Percentiles rank a stretch among this genome's conserved stretches.
Conservation (phyloP, 805 yeast genomes). For the Candida dajiaensis region DNA sequence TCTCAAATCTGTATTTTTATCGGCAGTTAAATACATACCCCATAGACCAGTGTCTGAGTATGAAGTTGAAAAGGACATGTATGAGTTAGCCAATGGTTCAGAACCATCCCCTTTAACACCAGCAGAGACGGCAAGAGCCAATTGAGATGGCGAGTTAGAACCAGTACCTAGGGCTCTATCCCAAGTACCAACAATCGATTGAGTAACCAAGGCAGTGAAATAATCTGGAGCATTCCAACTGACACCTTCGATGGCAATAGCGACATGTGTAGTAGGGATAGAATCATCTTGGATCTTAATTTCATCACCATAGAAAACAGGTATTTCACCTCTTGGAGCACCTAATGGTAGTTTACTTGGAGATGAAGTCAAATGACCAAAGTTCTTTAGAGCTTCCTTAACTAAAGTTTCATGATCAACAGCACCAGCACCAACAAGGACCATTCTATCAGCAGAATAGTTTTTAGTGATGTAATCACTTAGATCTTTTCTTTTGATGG, state of each 20-base stretch:
- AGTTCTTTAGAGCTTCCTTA: constrained; percentile 64
- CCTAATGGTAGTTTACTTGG: constrained; percentile 64
- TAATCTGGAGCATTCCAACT: constrained; percentile 96
- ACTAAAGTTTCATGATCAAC: constrained; percentile 86
- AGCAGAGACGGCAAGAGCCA: constrained; percentile 59
- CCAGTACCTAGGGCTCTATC: constrained; percentile 88
- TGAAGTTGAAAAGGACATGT: constrained; percentile 94
- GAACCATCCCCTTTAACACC: constrained; percentile 49
- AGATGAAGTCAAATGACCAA: constrained; percentile 57
- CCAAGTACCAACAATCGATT: constrained; percentile 97
- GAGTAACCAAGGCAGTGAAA: constrained; percentile 91
- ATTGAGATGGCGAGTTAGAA: constrained; percentile 77
- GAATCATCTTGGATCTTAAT: constrained; percentile 76
- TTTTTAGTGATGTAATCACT: constrained; percentile 74
- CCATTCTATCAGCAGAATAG: constrained; percentile 97
- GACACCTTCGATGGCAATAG: constrained; percentile 95
- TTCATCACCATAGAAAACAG: constrained; percentile 82
- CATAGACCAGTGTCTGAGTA: constrained; percentile 97
- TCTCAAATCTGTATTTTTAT: constrained; percentile 56
- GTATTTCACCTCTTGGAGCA: constrained; percentile 55
- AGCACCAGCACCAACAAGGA: constrained; percentile 93
- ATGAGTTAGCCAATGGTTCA: constrained; percentile 80
- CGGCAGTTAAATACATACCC: constrained; percentile 91
- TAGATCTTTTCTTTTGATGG: constrained; percentile 72
- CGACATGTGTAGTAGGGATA: constrained; percentile 85